A percentile compares a stretch with the other conserved stretches of the same genome.
Conservation (phyloP, 805 yeast species). For the Phaffomyces thermotolerans region DNA sequence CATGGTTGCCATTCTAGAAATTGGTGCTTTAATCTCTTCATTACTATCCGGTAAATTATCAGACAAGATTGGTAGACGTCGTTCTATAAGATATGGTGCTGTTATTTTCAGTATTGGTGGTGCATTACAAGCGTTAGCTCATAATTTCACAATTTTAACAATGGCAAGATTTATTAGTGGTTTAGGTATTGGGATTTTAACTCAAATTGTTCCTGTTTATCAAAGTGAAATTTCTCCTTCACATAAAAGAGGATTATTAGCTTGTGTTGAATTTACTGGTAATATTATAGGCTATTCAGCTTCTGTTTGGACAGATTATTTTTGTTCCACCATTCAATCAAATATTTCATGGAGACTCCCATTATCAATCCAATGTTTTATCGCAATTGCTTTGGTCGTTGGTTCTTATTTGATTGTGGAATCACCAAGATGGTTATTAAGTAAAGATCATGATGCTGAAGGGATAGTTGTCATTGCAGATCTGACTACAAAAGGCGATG, state of each 20-base stretch:
- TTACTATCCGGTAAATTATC: constrained; percentile 71
- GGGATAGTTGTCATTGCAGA: constrained; percentile 83
- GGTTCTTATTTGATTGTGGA: constrained; percentile 82
- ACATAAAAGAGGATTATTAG: constrained; percentile 76
- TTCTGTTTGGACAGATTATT: constrained; percentile 84
- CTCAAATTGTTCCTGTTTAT: constrained; percentile 81
- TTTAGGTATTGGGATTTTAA: constrained; percentile 77
- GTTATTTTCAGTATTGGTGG: constrained; percentile 76
- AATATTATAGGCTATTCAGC: constrained; percentile 75
- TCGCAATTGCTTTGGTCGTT: constrained; percentile 57
- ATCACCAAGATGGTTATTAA: constrained; percentile 85
- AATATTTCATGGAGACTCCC: constrained; percentile 75
- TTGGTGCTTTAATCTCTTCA: constrained; percentile 80
- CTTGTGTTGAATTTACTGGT: constrained; percentile 84
- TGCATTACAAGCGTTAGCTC: constrained; percentile 55
- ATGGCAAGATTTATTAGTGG: constrained; percentile 75
- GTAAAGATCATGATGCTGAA: constrained; percentile 72
- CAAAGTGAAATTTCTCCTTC: constrained; percentile 87
- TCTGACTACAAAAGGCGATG: constrained; percentile 71
- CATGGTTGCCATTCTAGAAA: constrained; percentile 80
- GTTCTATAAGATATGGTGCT: constrained; percentile 77
- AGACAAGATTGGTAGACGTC: constrained; percentile 71
- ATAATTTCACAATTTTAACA: constrained; percentile 48
- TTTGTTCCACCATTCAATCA: constrained; percentile 56
- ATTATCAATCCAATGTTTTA: constrained; percentile 62